These are phyloP conservation scores for Myxozyma nipponensis DNA, from an alignment of 805 yeast genomes.

Conservation along the genomic window DNA sequence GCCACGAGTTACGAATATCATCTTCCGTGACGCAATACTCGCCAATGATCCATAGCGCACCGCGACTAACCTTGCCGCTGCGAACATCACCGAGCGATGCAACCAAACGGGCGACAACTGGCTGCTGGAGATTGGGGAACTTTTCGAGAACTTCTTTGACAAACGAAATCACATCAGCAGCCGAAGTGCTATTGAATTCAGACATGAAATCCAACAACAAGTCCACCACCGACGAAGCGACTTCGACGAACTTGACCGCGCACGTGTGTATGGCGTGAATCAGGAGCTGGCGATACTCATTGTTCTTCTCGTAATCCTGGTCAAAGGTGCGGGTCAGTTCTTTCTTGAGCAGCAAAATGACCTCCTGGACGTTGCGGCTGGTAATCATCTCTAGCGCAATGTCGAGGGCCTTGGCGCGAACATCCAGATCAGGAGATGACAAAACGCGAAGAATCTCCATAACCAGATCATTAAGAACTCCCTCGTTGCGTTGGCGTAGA, in stretches of 20 bases:
- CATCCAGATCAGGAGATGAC: conserved; percentile 85
- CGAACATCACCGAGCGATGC: conserved; percentile 60
- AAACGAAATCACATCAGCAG: conserved; percentile 84
- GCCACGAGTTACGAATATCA: conserved; percentile 82
- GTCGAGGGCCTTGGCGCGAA: conserved; percentile 80
- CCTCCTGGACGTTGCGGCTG: conserved; percentile 89
- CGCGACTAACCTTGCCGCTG: conserved; percentile 88
- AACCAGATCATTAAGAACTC: conserved; percentile 75
- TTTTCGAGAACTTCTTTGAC: conserved; percentile 92
- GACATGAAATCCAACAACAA: conserved; percentile 79
- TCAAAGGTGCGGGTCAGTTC: conserved; percentile 75
- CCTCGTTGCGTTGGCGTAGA: conserved; percentile 69
- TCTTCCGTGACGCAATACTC: conserved; percentile 74
- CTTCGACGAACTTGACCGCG: conserved; percentile 84
- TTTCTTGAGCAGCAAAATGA: conserved; percentile 83
- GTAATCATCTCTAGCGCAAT: conserved; percentile 78
- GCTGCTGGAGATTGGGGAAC: conserved; percentile 71
- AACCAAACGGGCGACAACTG: conserved; percentile 62
- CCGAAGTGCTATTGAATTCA: conserved; percentile 79
- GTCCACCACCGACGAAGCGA: conserved; percentile 87
- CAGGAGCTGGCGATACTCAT: conserved; percentile 83
- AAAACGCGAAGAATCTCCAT: conserved; percentile 83
- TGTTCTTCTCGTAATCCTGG: conserved; percentile 68
- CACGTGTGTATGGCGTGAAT: conserved; percentile 84
- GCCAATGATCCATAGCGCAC: conserved; percentile 94